Percentiles rank a stretch among this genome's conserved stretches.
Conservation (phyloP, 2,329 filamentous ascomycete species). For the Trichoderma hamatum region DNA sequence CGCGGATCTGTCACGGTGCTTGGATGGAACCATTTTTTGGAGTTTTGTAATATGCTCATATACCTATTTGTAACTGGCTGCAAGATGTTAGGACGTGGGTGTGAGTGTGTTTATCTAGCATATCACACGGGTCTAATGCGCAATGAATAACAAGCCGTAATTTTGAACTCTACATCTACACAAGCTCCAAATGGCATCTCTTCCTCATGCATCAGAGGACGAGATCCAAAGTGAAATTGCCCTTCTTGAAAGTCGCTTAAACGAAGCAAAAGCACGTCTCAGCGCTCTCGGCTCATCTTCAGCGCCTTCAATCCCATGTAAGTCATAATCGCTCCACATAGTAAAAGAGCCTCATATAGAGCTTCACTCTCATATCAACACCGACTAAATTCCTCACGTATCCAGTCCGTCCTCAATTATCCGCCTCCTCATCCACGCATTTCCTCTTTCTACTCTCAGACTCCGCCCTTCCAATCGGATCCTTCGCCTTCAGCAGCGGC, state of each 20-base stretch:
- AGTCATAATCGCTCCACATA: neutral
- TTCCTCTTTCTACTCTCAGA: conserved; percentile 78
- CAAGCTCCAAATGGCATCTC: conserved; percentile 26
- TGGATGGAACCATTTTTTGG: neutral
- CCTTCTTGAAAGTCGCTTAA: conserved; percentile 56
- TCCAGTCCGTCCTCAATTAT: conserved; percentile 9
- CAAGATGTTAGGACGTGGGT: neutral
- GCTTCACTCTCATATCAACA: neutral
- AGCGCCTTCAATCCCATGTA: neutral
- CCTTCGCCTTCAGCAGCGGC: conserved; percentile 84
- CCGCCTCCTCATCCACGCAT: conserved; percentile 50
- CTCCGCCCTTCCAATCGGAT: conserved; percentile 78
- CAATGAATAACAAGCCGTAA: neutral
- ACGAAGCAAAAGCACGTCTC: conserved; percentile 50
- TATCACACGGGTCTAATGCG: conserved; percentile 15
- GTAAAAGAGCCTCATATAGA: neutral
- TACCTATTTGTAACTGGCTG: conserved; percentile 12
- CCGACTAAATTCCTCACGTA: neutral
- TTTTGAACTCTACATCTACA: conserved; percentile 23
- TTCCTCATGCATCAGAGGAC: conserved; percentile 26
- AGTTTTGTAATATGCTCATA: conserved; percentile 1
- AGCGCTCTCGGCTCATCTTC: conserved; percentile 31
- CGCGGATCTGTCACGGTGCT: conserved; percentile 9
- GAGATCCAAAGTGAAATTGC: conserved; percentile 59
- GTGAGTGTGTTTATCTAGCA: conserved; percentile 1